A percentile compares a stretch with the other conserved stretches of the same genome.
Evolutionary conservation across 1,284 basidiomycete genomes (phyloP).

Genomic region (Pseudozyma tsukubaensis): DNA sequence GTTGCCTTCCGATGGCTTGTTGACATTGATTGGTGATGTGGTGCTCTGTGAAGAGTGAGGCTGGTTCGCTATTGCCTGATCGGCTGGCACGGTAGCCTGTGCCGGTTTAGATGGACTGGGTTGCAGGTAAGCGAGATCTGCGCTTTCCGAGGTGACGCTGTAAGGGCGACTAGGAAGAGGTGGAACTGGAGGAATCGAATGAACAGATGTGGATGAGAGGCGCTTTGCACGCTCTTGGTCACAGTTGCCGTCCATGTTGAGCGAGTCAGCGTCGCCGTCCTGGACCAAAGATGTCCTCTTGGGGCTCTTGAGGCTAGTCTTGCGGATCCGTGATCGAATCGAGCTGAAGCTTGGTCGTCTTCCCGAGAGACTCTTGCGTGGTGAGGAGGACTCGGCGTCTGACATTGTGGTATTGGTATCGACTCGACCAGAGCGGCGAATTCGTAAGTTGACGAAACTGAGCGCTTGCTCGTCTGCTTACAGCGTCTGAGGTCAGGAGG

Average conservation of each 20-base stretch:
- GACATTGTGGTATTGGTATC: slow-evolving; percentile 18
- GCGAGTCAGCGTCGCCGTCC: slow-evolving; percentile 11
- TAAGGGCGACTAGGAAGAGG: slow-evolving; percentile 20
- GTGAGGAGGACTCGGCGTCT: slow-evolving; percentile 19
- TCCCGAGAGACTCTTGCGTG: slow-evolving; percentile 30
- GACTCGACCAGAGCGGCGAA: no score
- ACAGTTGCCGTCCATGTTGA: slow-evolving; percentile 7
- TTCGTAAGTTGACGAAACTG: no score
- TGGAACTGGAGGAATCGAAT: slow-evolving; percentile 38
- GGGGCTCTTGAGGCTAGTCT: slow-evolving; percentile 18
- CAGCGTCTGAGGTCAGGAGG: no score
- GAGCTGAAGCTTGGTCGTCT: slow-evolving; percentile 44
- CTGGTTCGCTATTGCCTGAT: slow-evolving; percentile 1
- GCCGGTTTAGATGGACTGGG: slow-evolving; percentile 6
- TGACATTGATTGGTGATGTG: slow-evolving; percentile 9
- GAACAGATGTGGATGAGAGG: slow-evolving; percentile 29
- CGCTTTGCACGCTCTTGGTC: slow-evolving; percentile 23
- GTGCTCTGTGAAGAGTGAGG: slow-evolving; percentile 13
- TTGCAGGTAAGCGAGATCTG: slow-evolving; percentile 12
- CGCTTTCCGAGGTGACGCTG: neutral
- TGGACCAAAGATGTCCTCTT: slow-evolving; percentile 5
- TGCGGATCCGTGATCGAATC: slow-evolving; percentile 31
- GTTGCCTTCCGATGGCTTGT: slow-evolving; percentile 12
- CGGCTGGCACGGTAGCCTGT: neutral
- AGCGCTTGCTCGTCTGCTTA: no score